phyloP scores from a whole-genome alignment of 2,329 filamentous ascomycete genomes.

The Moelleriella libera region DNA sequence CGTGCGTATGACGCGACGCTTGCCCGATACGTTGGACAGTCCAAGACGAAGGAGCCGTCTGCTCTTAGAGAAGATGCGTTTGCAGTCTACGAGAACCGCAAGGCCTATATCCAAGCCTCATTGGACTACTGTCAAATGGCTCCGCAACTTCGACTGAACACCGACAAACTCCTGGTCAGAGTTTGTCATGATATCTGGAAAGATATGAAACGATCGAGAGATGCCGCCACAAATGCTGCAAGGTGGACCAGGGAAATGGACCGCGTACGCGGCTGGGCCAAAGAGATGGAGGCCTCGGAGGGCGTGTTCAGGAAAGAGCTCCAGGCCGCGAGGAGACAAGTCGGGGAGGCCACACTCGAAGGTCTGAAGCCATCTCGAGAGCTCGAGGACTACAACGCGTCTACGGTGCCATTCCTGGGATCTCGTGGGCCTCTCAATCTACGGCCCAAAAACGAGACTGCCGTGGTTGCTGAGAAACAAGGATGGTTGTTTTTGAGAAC shows the following conservation, averaged over 20 bases:
- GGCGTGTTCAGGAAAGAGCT: constrained; percentile 70
- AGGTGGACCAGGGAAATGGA: constrained; percentile 74
- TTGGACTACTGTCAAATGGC: constrained; percentile 87
- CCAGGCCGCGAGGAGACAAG: constrained; percentile 61
- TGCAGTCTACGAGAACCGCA: constrained; percentile 81
- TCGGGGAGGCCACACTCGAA: constrained; percentile 63
- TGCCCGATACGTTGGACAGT: constrained; percentile 68
- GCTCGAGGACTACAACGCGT: constrained; percentile 81
- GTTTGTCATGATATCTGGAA: constrained; percentile 80
- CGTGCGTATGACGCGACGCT: constrained; percentile 73
- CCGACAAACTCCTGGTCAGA: constrained; percentile 77
- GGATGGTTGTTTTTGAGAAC: constrained; percentile 84
- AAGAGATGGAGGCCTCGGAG: constrained; percentile 88
- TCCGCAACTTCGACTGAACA: constrained; percentile 67
- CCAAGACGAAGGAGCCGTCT: constrained; percentile 87
- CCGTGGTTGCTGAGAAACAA: constrained; percentile 64
- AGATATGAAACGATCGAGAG: constrained; percentile 63
- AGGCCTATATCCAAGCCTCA: constrained; percentile 78
- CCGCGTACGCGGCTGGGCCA: constrained; percentile 80
- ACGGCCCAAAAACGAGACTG: constrained; percentile 36
- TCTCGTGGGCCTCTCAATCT: constrained; percentile 52
- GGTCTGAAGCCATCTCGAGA: constrained; percentile 73
- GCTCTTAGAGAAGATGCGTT: constrained; percentile 90
- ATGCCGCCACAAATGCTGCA: constrained; percentile 48
- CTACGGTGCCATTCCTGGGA: constrained; percentile 77